These are phyloP conservation scores for Knoxdaviesia capensis DNA, from an alignment of 2,329 filamentous ascomycete genomes.

Conservation along the genomic window DNA sequence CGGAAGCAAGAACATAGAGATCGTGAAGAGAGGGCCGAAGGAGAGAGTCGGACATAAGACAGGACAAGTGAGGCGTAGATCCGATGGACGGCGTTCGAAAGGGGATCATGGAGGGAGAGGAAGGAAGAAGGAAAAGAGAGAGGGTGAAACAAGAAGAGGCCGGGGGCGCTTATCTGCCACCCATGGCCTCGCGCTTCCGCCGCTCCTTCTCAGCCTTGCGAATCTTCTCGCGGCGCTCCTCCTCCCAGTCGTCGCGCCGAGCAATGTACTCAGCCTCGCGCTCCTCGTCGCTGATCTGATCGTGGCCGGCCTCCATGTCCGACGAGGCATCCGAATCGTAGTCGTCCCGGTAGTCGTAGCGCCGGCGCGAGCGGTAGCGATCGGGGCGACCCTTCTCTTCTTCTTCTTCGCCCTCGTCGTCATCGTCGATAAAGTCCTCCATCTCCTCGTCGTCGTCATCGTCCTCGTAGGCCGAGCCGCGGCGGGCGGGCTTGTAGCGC, in stretches of 20 bases:
- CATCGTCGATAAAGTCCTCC: conserved; percentile 41
- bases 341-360: conserved; percentile 15
- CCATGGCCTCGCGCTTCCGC: conserved; percentile 18
- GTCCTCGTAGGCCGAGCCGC: conserved; percentile 21
- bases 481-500: conserved; percentile 10
- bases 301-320: conserved; percentile 60
- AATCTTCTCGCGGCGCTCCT: conserved; percentile 38
- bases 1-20: no score
- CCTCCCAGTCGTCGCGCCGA: conserved; percentile 45
- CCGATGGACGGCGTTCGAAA: no score
- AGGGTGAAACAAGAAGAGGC: not conserved
- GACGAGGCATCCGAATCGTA: conserved; percentile 48
- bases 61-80: not conserved
- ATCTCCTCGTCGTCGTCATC: conserved; percentile 40
- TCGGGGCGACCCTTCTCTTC: conserved; percentile 17
- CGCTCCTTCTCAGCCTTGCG: conserved; percentile 44
- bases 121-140: not conserved
- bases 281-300: conserved; percentile 58
- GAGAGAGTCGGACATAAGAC: not conserved
- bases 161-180: not conserved
- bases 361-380: not conserved
- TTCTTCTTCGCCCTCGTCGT: conserved; percentile 40
- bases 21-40: not conserved
- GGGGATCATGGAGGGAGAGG: no score
- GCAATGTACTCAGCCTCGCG: conserved; percentile 38